Conservation (phyloP, 2,329 filamentous ascomycete genomes). For the Malbranchea cinnamomea region DNA sequence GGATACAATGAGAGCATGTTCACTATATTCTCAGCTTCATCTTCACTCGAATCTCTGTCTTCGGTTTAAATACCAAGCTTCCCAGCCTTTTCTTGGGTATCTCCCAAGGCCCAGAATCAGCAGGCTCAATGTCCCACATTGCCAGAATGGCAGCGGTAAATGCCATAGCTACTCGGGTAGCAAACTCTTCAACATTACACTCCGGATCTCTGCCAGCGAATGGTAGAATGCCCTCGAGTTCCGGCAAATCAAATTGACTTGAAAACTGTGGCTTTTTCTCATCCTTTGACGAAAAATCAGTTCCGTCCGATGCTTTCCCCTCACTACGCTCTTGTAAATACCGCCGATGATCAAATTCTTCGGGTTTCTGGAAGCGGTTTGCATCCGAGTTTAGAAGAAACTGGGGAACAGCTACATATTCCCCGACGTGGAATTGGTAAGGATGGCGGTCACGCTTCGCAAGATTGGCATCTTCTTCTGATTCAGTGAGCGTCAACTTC, state of each 20-base stretch:
- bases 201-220: constrained; percentile 18
- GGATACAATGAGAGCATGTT: no score
- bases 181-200: constrained; percentile 38
- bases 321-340: constrained; percentile 35
- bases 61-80: constrained; percentile 36
- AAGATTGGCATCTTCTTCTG: constrained; percentile 21
- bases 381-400: constrained; percentile 30
- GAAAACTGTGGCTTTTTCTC: no score
- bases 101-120: constrained; percentile 30
- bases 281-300: no score
- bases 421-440: constrained; percentile 28
- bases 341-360: constrained; percentile 29
- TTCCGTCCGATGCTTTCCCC: no score
- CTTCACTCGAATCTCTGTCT: constrained; percentile 38
- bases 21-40: constrained; percentile 29
- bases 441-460: constrained; percentile 18
- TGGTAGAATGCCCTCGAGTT: constrained; percentile 3
- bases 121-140: constrained; percentile 42
- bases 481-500: constrained; percentile 26
- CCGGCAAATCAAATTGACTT: background rate
- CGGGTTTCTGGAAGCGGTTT: constrained; percentile 25
- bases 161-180: constrained; percentile 35
- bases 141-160: constrained; percentile 38
- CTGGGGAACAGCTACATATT: constrained; percentile 30
- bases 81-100: constrained; percentile 37